These are phyloP conservation scores for Podaxis sp. DNA, from an alignment of 768 basidiomycete genomes.

Conservation along the genomic window DNA sequence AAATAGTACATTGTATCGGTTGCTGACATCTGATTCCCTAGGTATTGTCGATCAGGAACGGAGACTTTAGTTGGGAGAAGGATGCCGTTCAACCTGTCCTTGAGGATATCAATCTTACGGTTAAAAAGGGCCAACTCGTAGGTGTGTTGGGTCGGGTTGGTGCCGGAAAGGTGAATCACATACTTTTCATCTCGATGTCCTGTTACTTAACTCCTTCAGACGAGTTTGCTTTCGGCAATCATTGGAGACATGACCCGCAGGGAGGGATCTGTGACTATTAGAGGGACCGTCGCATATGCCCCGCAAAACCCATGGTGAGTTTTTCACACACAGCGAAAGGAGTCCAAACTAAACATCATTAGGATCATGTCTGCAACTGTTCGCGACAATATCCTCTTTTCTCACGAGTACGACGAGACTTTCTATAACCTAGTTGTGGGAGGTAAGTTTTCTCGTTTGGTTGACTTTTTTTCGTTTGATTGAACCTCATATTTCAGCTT, in stretches of 20 bases:
- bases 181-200: neutral
- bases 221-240: slow-evolving; percentile 72
- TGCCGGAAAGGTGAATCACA: slow-evolving; percentile 67
- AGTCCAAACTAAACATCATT: neutral
- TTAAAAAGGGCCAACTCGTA: slow-evolving; percentile 80
- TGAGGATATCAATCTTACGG: slow-evolving; percentile 69
- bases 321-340: neutral
- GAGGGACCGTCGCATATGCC: slow-evolving; percentile 76
- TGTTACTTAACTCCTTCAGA: slow-evolving; percentile 30
- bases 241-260: slow-evolving; percentile 82
- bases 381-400: slow-evolving; percentile 90
- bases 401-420: slow-evolving; percentile 78
- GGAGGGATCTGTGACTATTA: slow-evolving; percentile 68
- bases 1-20: neutral
- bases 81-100: slow-evolving; percentile 55
- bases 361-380: slow-evolving; percentile 86
- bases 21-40: slow-evolving; percentile 15
- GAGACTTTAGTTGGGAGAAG: slow-evolving; percentile 80
- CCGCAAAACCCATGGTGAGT: slow-evolving; percentile 84
- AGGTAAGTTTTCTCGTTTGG: slow-evolving; percentile 35
- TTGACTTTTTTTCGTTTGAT: neutral
- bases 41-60: slow-evolving; percentile 67
- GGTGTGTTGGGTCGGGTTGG: slow-evolving; percentile 89
- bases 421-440: slow-evolving; percentile 84
- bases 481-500: slow-evolving; percentile 41